Evolutionary conservation across 2,329 filamentous ascomycete species (phyloP).

Genomic region (Penicillium sp.): DNA sequence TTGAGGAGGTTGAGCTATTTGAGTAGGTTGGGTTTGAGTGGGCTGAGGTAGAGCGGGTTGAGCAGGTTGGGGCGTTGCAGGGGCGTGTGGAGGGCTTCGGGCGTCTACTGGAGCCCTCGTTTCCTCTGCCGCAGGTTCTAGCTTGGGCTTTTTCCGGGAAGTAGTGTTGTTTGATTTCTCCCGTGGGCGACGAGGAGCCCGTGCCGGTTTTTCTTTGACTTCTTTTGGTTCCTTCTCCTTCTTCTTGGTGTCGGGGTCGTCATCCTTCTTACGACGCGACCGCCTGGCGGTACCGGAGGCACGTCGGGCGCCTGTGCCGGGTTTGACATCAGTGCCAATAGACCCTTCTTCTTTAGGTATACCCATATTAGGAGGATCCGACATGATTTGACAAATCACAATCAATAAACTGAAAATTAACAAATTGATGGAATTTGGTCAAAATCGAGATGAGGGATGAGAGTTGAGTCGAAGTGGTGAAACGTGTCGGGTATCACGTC

Average conservation of each 20-base stretch:
- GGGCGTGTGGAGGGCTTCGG: conserved; percentile 12
- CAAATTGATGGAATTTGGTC: conserved; percentile 19
- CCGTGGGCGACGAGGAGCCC: conserved; percentile 35
- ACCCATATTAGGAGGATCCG: conserved; percentile 30
- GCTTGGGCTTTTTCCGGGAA: conserved; percentile 51
- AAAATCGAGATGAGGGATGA: conserved; percentile 9
- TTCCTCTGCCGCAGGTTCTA: conserved; percentile 34
- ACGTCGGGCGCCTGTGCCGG: conserved; percentile 33
- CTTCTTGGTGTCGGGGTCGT: conserved; percentile 32
- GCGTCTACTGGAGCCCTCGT: conserved; percentile 13
- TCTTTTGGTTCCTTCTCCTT: conserved; percentile 31
- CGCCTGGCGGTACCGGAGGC: conserved; percentile 31
- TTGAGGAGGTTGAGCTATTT: conserved; percentile 3
- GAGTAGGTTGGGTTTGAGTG: conserved; percentile 3
- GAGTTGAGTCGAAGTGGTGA: conserved; percentile 11
- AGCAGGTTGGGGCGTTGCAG: conserved; percentile 10
- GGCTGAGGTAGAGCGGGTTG: conserved; percentile 1
- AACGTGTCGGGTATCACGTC: conserved; percentile 8
- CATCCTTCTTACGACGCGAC: conserved; percentile 46
- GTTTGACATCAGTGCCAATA: conserved; percentile 24
- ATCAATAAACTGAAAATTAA: conserved; percentile 2
- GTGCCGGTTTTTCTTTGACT: conserved; percentile 22
- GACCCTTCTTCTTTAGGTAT: conserved; percentile 31
- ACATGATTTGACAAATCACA: conserved; percentile 23
- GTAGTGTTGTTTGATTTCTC: conserved; percentile 37